phyloP scores from a whole-genome alignment of 1,284 basidiomycete species.

The Phlebopus sp. region DNA sequence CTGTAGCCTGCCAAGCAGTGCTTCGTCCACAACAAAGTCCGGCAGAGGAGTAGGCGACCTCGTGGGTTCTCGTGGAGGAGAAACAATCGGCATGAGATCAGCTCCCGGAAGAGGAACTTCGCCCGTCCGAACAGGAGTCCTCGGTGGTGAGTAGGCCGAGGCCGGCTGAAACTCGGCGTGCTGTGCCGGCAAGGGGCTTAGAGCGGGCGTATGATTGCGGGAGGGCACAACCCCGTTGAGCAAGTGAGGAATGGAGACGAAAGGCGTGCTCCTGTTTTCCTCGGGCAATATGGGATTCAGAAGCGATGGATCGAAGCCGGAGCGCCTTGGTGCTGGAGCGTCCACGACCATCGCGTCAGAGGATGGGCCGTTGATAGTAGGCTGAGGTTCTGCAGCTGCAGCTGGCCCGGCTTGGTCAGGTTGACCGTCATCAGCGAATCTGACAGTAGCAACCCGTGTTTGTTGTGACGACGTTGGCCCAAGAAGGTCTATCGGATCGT shows the following conservation, averaged over 20 bases:
- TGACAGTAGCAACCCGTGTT: slow-evolving; percentile 37
- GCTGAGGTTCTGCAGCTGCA: slow-evolving; percentile 4
- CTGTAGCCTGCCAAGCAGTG: slow-evolving; percentile 45
- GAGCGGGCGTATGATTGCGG: background rate
- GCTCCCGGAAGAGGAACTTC: slow-evolving; percentile 10
- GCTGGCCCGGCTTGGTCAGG: slow-evolving; percentile 20
- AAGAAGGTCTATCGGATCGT: slow-evolving; percentile 44
- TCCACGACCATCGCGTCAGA: slow-evolving; percentile 35
- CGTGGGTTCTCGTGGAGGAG: slow-evolving; percentile 41
- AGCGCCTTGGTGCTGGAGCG: slow-evolving; percentile 26
- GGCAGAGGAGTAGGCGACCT: slow-evolving; percentile 62
- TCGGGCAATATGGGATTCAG: slow-evolving; percentile 51
- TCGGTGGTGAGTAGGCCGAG: background rate
- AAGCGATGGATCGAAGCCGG: slow-evolving; percentile 54
- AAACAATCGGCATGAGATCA: slow-evolving; percentile 19
- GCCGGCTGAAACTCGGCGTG: slow-evolving; percentile 12
- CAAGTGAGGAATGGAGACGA: slow-evolving; percentile 20
- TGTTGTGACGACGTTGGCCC: slow-evolving; percentile 32
- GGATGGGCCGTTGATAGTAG: slow-evolving; percentile 4
- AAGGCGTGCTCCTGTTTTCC: slow-evolving; percentile 26
- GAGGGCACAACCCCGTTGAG: slow-evolving; percentile 22
- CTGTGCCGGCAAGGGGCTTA: slow-evolving; percentile 7
- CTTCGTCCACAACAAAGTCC: slow-evolving; percentile 60
- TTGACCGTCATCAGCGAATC: slow-evolving; percentile 38
- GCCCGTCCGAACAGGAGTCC: slow-evolving; percentile 5